These are phyloP conservation scores for Zymoseptoria pseudotritici DNA, from an alignment of 2,329 filamentous ascomycete genomes.

Conservation along the genomic window DNA sequence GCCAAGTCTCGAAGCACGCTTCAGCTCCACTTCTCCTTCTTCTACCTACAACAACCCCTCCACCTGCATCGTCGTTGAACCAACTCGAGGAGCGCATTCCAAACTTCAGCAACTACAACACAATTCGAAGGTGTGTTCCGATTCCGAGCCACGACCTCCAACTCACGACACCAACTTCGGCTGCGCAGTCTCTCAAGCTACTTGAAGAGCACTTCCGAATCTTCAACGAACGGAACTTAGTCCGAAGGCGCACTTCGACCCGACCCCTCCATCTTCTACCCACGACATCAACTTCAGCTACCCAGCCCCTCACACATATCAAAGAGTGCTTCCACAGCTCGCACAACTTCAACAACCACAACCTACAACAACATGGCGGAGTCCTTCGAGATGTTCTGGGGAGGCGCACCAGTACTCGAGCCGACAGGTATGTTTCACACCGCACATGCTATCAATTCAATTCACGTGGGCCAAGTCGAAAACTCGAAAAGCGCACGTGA, in stretches of 20 bases:
- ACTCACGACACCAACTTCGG: background rate
- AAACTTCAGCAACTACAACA: background rate
- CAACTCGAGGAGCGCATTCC: background rate
- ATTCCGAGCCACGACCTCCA: background rate
- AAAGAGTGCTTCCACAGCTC: background rate
- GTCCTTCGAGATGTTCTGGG: conserved; percentile 14
- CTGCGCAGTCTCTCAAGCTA: background rate
- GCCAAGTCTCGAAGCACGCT: background rate
- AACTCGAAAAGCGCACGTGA: background rate
- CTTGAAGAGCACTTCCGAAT: background rate
- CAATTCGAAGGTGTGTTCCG: background rate
- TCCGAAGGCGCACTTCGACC: background rate
- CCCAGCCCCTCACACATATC: background rate
- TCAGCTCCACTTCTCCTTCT: background rate
- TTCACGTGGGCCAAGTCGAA: background rate
- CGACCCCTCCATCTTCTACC: background rate
- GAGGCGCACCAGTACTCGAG: conserved; percentile 10
- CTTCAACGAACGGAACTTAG: background rate
- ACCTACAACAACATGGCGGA: background rate
- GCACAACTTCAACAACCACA: background rate
- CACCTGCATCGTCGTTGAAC: background rate
- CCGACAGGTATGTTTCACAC: conserved; percentile 6
- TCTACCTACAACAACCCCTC: background rate
- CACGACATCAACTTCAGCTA: background rate
- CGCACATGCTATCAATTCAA: background rate